phyloP scores from a whole-genome alignment of 768 basidiomycete genomes.

The Collybia sordida region DNA sequence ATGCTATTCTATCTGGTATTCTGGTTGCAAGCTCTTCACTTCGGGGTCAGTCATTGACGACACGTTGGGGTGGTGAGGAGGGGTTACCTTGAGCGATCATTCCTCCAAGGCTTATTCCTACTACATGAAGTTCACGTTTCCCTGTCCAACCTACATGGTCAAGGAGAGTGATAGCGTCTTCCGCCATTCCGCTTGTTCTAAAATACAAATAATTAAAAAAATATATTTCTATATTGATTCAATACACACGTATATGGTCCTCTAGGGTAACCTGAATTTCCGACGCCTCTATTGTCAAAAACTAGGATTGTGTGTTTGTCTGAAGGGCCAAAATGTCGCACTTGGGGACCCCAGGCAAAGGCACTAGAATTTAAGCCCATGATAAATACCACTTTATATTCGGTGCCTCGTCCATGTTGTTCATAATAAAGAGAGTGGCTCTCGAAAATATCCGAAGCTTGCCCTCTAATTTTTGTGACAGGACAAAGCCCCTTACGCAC shows the following conservation, averaged over 20 bases:
- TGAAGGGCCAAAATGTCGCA: constrained; percentile 57
- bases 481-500: constrained; percentile 76
- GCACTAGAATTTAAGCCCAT: constrained; percentile 74
- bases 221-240: background rate
- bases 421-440: constrained; percentile 81
- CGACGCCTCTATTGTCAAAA: constrained; percentile 86
- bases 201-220: background rate
- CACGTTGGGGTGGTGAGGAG: background rate
- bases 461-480: constrained; percentile 50
- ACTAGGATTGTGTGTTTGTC: constrained; percentile 62
- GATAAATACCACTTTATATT: constrained; percentile 66
- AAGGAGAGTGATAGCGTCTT: constrained; percentile 65
- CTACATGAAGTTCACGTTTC: constrained; percentile 60
- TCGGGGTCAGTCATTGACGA: background rate
- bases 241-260: constrained; percentile 74
- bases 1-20: constrained; percentile 66
- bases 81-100: constrained; percentile 77
- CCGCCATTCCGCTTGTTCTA: constrained; percentile 78
- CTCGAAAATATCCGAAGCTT: constrained; percentile 47
- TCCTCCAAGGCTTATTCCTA: constrained; percentile 77
- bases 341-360: constrained; percentile 66
- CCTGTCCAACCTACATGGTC: constrained; percentile 73
- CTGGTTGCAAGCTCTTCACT: constrained; percentile 61
- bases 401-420: constrained; percentile 65
- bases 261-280: constrained; percentile 65